A percentile compares a stretch with the other conserved stretches of the same genome.
These are phyloP conservation scores for Saccharomyces hybrid DNA, from an alignment of 1,139 yeast genomes.

Conservation along the genomic window DNA sequence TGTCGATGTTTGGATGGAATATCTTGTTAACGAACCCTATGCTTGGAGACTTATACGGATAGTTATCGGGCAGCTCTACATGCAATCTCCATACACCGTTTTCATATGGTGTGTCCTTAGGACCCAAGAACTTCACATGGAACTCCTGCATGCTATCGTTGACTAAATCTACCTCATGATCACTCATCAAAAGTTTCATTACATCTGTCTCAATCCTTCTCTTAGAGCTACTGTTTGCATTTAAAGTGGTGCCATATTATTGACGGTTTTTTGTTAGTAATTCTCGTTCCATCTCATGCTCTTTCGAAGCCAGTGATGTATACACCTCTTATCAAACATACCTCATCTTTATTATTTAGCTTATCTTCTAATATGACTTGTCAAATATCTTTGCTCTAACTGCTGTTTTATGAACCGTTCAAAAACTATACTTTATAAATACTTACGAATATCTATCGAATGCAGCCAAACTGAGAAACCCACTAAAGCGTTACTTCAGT, in stretches of 20 bases:
- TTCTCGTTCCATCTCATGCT: background rate
- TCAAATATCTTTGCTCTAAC: background rate
- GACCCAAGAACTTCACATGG: conserved; percentile 80
- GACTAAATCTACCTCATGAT: conserved; percentile 77
- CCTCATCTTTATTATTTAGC: conserved; percentile 7
- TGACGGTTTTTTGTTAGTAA: background rate
- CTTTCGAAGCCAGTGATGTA: background rate
- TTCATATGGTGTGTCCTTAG: conserved; percentile 80
- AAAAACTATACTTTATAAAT: too few species aligned
- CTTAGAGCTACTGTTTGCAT: conserved; percentile 38
- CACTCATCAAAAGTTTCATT: conserved; percentile 91
- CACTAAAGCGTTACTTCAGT: background rate
- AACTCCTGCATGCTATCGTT: conserved; percentile 90
- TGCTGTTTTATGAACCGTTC: background rate
- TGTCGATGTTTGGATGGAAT: conserved; percentile 90
- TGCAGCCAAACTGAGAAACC: background rate
- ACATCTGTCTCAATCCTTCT: conserved; percentile 95
- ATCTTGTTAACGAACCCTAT: conserved; percentile 89
- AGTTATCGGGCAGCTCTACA: conserved; percentile 91
- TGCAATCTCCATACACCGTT: conserved; percentile 89
- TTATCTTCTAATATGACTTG: background rate
- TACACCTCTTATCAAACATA: conserved; percentile 5
- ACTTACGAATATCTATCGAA: background rate
- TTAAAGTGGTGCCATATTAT: background rate
- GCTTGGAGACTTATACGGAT: conserved; percentile 93